Evolutionary conservation across 805 yeast species (phyloP), one percentile per base, ranked within the genome.

Genomic region (Myxozyma monticola): DNA sequence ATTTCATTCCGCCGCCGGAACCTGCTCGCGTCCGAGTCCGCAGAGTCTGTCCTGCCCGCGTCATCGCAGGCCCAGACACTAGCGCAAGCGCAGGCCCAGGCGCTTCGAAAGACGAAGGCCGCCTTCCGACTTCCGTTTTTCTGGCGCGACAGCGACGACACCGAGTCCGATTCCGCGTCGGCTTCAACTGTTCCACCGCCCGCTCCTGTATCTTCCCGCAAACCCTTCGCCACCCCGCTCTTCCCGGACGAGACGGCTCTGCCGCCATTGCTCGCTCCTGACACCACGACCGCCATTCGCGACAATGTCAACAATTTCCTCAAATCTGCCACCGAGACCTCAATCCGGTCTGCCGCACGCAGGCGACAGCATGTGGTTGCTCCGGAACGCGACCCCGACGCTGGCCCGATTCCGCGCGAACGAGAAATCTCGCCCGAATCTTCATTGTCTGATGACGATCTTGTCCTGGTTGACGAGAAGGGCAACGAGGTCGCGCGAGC

Each of bases 71-170:
- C n/a, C n/a, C n/a, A n/a, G n/a, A n/a, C n/a, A n/a, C n/a, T n/a
- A n/a, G n/a, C n/a, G n/a, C n/a, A n/a, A n/a, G n/a, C n/a, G n/a
- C n/a, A n/a, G n/a, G n/a, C n/a, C n/a, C n/a, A n/a, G n/a, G n/a
- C n/a, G n/a, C n/a, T n/a, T n/a, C n/a, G n/a, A n/a, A n/a, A n/a
- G n/a, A n/a, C n/a, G n/a, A n/a, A n/a, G n/a, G n/a, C n/a, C n/a
- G n/a, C n/a, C n/a, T n/a, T n/a, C 29, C 45, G 53, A n/a, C 35
- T 54, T 12, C 59, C 59, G n/a, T 54, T 54, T 18, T 51, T 54
- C 39, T 51, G 57, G 65, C 15, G 48, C 53, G n/a, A 50, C 46
- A 45, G 61, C 48, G 38, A 48, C 51, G 51, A 42, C 44, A 15
- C 55, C 25, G 47, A 18, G 37, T 14, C 37, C 17, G 48, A 37